Evolutionary conservation across 176 grass and related monocot species (phyloP), one percentile per base, ranked within the genome.

Genomic region (Chrysopogon serrulatus): DNA sequence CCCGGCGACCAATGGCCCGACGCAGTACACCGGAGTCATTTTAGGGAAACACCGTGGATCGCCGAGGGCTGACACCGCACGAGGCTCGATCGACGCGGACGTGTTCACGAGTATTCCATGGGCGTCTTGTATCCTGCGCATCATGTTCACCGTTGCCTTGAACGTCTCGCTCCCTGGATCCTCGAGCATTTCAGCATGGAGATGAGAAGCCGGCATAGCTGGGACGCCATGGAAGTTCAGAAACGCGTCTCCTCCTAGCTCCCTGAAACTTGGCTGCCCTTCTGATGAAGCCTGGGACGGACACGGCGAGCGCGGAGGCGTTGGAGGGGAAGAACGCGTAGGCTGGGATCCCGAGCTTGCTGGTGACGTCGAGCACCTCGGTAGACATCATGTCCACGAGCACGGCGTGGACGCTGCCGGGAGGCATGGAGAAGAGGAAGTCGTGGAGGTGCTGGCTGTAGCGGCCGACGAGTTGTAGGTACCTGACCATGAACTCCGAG

Each of bases 141-240:
- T 4, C 13, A 53, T 17, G 73, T n/a, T 61, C 30, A 74, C 9
- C 30, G 60, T n/a, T 0, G 39, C n/a, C n/a, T 18, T 15, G 33
- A 60, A 80, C 0, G 39, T 19, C 47, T 88, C 47, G 10, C 51
- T 74, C 34, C 75, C 85, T 21, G 73, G 79, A 8, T 63, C 27
- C 27, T 70, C 30, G 6, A 75, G 74, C 27, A 78, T 17, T 2
- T 4, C 3, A 0, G 0, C 1, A 10, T 0, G 16, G 18, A 83
- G 33, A 18, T 95, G 73, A 0, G 85, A 90, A 1, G 78, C 85
- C 15, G 82, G 85, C 15, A 95, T 13, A 1, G 79, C 62, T 0
- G 74, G 82, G 65, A 90, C 51, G 11, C 93, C 90, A 8, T 53
- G 65, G 48, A 95, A 13, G 36, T 41, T 8, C 5, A 95, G 12